A percentile compares a stretch with the other conserved stretches of the same genome.
Conservation (phyloP, 768 basidiomycete genomes). For the Lyophyllum shimeji region DNA sequence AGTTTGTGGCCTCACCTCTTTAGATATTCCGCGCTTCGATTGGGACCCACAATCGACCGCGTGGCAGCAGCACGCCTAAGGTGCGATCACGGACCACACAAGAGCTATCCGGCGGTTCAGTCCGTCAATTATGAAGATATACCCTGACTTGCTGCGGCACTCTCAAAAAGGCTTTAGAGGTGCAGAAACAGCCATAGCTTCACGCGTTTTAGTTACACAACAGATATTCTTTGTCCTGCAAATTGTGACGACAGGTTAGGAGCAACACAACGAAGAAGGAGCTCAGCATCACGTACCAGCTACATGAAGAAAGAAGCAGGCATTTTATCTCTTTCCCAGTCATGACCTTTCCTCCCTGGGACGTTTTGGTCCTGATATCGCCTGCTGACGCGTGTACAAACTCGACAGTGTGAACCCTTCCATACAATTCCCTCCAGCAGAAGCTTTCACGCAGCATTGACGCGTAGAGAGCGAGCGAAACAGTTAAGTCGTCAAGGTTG, state of each 20-base stretch:
- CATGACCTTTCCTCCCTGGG: too few relatives aligned
- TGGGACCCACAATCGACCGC: background rate
- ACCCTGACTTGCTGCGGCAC: background rate
- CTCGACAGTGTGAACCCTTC: background rate
- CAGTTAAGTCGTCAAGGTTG: background rate
- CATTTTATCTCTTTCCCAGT: background rate
- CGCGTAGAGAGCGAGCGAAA: background rate
- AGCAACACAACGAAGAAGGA: background rate
- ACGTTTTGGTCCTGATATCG: too few relatives aligned
- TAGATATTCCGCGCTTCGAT: background rate
- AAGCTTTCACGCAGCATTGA: background rate
- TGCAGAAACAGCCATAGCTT: background rate
- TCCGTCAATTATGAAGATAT: background rate
- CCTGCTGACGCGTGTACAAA: background rate
- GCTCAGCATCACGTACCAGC: background rate
- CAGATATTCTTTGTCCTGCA: background rate
- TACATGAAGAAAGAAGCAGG: background rate
- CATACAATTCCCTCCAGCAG: background rate
- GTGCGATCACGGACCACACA: background rate
- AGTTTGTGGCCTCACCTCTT: background rate
- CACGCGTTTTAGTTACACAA: background rate
- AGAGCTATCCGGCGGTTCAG: background rate
- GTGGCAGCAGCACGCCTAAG: conserved; percentile 1
- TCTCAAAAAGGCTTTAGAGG: background rate
- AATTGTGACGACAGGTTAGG: background rate